Evolutionary conservation across 441 rosid species (phyloP).

Genomic region (Gossypium gossypioides): DNA sequence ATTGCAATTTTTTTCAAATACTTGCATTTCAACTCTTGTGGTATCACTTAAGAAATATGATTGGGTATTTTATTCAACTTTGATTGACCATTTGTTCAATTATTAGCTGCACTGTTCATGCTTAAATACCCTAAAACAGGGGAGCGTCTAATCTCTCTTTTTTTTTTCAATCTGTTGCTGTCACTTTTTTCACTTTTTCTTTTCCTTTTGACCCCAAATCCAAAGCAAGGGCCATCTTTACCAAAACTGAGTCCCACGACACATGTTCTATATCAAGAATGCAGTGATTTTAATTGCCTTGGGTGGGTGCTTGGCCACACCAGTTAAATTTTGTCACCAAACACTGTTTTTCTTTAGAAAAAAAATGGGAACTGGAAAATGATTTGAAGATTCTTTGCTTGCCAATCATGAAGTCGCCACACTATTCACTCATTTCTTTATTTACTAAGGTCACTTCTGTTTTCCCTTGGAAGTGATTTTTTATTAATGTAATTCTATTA

Average conservation of each 20-base stretch:
- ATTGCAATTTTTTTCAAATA: neutral
- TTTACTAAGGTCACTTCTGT: neutral
- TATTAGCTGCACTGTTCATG: neutral
- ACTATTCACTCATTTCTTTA: neutral
- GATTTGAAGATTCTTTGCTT: neutral
- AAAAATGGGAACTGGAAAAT: neutral
- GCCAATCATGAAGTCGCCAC: neutral
- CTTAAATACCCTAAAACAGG: neutral
- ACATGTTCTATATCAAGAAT: neutral
- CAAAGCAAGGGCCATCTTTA: neutral
- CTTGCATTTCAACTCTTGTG: neutral
- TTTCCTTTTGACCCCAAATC: neutral
- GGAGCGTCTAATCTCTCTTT: neutral
- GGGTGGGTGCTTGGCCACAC: neutral
- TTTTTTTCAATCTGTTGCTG: neutral
- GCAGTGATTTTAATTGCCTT: neutral
- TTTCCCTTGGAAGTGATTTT: neutral
- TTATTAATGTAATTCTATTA: neutral
- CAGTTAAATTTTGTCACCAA: neutral
- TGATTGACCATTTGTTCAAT: neutral
- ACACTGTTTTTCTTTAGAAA: neutral
- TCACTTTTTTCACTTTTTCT: neutral
- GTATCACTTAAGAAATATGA: neutral
- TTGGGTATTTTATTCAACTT: neutral
- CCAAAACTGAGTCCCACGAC: neutral